Evolutionary conservation across 148 eudicot genomes (phyloP), one percentile per base, ranked within the genome.

Genomic region (Bassia scoparia): DNA sequence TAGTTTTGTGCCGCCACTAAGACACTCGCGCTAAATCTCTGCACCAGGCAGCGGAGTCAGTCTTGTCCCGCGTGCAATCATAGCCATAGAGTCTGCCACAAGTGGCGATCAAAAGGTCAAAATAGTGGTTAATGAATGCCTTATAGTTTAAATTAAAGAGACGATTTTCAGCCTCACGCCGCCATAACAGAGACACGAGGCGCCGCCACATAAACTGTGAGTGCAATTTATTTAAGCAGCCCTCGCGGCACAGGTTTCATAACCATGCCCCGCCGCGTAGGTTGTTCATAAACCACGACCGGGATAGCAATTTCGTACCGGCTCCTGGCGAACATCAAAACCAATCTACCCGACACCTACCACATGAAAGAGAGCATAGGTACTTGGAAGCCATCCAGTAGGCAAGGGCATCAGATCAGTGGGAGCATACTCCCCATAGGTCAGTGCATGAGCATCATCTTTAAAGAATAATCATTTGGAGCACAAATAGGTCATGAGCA

Each of bases 301-400:
- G 67, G 1, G 62, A 67, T 20, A 76, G 70, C 26, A 74, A 48
- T 37, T 52, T 75, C 46, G 18, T 76, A 38, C 80, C 80, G n/a
- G n/a, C n/a, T n/a, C n/a, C n/a, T n/a, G n/a, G 23, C n/a, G n/a
- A n/a, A n/a, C 74, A 56, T 48, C 69, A 43, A 30, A 67, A 79
- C 49, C 70, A 43, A n/a, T n/a, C 34, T 56, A 43, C 61, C 65
- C n/a, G n/a, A n/a, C n/a, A n/a, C n/a, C n/a, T n/a, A 34, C 43
- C 80, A 20, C 56, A 12, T 30, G 60, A 24, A 53, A 66, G 33
- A 66, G 14, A 12, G 49, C 74, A 70, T 61, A 54, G 59, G 21
- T 58, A 72, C n/a, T 61, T 41, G 49, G 30, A 18, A 21, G 38
- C 59, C 72, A 21, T 21, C 11, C 29, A 60, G 53, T 9, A 53